Base-by-base conservation (phyloP, 2,329 filamentous ascomycete genomes). In the Malbranchea cinnamomea region DNA sequence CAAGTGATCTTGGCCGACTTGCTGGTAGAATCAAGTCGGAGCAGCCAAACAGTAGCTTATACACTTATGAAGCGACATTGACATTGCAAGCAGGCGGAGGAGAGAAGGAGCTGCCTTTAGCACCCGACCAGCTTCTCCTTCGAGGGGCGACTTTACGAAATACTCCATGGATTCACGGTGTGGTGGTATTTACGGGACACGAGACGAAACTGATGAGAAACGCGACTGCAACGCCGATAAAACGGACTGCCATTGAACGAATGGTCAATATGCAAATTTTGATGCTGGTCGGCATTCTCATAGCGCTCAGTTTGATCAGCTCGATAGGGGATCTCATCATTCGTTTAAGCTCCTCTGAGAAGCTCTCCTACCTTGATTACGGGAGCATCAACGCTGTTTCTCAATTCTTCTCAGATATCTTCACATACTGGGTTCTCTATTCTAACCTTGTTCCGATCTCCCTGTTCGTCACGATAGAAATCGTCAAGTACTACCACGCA, bases 191-290 rank as follows among this genome's bases (percentile, higher is more conserved):
- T 47, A 93, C 83, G 2, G 89, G 89, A 30, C 89, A 98, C 56
- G 89, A 98, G 60, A 95, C 89, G 5, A 98, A 98, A 58, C 68
- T 98, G 39, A 95, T 98, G 89, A 77, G 89, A 43, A 98, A 98
- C 52, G 91, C 89, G 11, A 98, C 87, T 3, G 87, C 87, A 4
- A 79, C 89, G 1, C 91, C 89, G 4, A 98, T 98, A 60, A 98
- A 98, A 63, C 79, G 87, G 33, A 98, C 89, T 20, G 87, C 85
- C 43, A 87, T 98, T 5, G 89, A 98, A 57, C 74, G 77, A 38
- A 80, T 91, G 63, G 78, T 98, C 42, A 98, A 98, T 55, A 71
- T 76, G 45, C 79, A 95, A 38, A 93, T 98, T 47, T 63, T 98
- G 41, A 78, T 92, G 60, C 70, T 98, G 22, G 78, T 94, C 28